phyloP scores from a whole-genome alignment of 306 rosid genomes.

The Pterocarpus santalinus region DNA sequence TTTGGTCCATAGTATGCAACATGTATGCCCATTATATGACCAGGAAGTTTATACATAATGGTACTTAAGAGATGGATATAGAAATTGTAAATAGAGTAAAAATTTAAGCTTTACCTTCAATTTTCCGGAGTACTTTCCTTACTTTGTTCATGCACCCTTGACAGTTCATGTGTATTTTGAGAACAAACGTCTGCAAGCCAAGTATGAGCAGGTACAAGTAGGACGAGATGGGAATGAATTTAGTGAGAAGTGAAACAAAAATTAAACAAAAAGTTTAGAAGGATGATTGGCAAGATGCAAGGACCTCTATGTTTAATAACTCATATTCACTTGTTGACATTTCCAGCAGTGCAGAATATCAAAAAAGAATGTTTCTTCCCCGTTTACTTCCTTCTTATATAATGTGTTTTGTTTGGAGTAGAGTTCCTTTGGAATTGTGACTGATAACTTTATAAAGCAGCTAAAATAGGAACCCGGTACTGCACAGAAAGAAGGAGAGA shows the following conservation, averaged over 20 bases:
- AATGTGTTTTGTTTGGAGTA: background rate
- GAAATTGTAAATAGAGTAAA: background rate
- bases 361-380: background rate
- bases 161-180: conserved; percentile 69
- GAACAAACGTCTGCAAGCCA: conserved; percentile 53
- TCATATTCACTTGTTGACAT: conserved; percentile 52
- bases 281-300: background rate
- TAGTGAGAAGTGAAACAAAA: background rate
- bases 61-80: background rate
- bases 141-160: conserved; percentile 66
- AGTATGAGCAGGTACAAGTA: background rate
- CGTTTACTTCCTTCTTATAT: background rate
- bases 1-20: too few species aligned
- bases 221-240: conserved; percentile 16
- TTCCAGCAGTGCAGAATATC: conserved; percentile 26
- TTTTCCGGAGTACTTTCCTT: conserved; percentile 55
- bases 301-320: conserved; percentile 55
- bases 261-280: background rate
- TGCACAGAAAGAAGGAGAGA: background rate
- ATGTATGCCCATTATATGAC: background rate
- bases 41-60: background rate
- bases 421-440: background rate
- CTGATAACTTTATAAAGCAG: background rate
- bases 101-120: conserved; percentile 54
- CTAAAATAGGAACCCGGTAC: conserved; percentile 1